Conservation (phyloP, 768 basidiomycete species). For the Suillus subalutaceus region DNA sequence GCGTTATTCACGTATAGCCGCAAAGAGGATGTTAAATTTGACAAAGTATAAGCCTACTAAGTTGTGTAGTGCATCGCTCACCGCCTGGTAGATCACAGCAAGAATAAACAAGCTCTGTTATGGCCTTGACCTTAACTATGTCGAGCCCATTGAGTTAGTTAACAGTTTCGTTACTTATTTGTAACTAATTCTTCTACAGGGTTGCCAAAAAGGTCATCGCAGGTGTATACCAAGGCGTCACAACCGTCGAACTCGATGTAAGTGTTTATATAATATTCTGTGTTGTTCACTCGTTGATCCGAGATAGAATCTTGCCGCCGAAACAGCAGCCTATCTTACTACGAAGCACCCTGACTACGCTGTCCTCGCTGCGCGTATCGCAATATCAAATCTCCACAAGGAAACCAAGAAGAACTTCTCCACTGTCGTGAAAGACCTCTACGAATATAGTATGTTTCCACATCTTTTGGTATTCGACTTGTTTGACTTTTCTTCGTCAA, state of each 20-base stretch:
- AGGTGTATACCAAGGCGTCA: constrained; percentile 94
- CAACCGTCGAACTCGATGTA: constrained; percentile 96
- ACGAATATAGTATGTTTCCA: constrained; percentile 72
- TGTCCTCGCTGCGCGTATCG: constrained; percentile 96
- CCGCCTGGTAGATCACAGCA: constrained; percentile 69
- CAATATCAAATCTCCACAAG: constrained; percentile 98
- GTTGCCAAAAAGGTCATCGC: constrained; percentile 91
- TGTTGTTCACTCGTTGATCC: constrained; percentile 12
- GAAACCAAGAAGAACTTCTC: constrained; percentile 99
- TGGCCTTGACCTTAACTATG: constrained; percentile 89
- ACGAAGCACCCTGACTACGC: constrained; percentile 99
- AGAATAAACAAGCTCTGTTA: constrained; percentile 92
- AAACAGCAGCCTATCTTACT: constrained; percentile 96
- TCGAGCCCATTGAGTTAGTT: constrained; percentile 83
- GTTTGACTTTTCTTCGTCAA: constrained; percentile 23
- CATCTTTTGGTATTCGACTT: neutral
- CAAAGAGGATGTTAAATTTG: constrained; percentile 91
- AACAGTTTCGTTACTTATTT: neutral
- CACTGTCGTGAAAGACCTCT: constrained; percentile 87
- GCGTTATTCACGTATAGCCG: constrained; percentile 50
- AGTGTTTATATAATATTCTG: constrained; percentile 31
- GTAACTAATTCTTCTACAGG: constrained; percentile 41
- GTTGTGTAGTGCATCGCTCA: constrained; percentile 21
- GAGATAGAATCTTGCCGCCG: constrained; percentile 87
- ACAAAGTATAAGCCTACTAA: constrained; percentile 62